phyloP scores from a whole-genome alignment of 805 yeast genomes.

The Yamadazyma akitaensis region DNA sequence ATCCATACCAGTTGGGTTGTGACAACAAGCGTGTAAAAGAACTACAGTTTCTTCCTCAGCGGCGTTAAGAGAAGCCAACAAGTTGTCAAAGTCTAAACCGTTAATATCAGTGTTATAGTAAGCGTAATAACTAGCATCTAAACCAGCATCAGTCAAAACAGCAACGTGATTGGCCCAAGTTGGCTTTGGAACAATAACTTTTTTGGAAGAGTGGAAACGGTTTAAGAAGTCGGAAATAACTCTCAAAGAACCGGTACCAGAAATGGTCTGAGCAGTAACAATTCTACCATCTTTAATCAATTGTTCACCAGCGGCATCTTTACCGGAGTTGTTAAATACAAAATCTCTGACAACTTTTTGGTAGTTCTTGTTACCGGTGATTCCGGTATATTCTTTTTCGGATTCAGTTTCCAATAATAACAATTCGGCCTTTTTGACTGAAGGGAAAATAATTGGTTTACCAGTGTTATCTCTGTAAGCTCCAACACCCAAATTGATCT shows the following conservation, averaged over 20 bases:
- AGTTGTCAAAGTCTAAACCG: constrained; percentile 60
- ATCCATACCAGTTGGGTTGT: constrained; percentile 96
- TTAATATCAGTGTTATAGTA: constrained; percentile 67
- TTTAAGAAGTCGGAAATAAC: constrained; percentile 76
- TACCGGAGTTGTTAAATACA: constrained; percentile 59
- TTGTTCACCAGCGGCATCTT: constrained; percentile 52
- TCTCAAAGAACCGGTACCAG: constrained; percentile 94
- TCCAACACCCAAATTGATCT: constrained; percentile 75
- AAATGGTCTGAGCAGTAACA: constrained; percentile 81
- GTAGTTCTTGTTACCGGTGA: constrained; percentile 72
- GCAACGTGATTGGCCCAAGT: constrained; percentile 94
- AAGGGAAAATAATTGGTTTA: constrained; percentile 82
- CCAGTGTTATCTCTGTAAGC: constrained; percentile 92
- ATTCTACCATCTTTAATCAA: constrained; percentile 61
- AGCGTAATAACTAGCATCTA: constrained; percentile 57
- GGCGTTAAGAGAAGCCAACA: constrained; percentile 54
- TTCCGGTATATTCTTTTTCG: constrained; percentile 85
- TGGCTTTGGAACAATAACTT: constrained; percentile 76
- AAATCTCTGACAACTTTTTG: constrained; percentile 65
- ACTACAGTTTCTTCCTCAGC: constrained; percentile 62
- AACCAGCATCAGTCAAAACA: constrained; percentile 72
- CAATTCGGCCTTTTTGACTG: constrained; percentile 64
- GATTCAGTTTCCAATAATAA: constrained; percentile 45
- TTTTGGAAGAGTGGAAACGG: constrained; percentile 52
- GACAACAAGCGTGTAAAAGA: constrained; percentile 91